These are phyloP conservation scores for Neopestalotiopsis sp. DNA, from an alignment of 2,329 filamentous ascomycete species.

Conservation along the genomic window DNA sequence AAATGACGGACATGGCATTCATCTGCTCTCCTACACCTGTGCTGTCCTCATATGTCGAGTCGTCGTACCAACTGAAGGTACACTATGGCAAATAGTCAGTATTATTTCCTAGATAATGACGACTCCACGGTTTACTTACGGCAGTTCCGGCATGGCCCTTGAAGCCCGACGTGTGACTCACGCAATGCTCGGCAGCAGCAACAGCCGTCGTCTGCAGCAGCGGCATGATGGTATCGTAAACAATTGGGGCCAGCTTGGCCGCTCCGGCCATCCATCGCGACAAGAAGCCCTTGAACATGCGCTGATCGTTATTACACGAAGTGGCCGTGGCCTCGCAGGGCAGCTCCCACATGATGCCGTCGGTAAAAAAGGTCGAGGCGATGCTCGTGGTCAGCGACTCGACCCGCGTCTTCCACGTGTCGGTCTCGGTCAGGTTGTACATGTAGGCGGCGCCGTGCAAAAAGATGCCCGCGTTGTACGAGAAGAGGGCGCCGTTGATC, in stretches of 20 bases:
- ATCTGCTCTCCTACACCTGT: constrained; percentile 61
- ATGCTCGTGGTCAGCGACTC: constrained; percentile 48
- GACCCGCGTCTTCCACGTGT: constrained; percentile 50
- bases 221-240: constrained; percentile 27
- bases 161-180: constrained; percentile 25
- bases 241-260: constrained; percentile 36
- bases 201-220: constrained; percentile 37
- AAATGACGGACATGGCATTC: constrained; percentile 56
- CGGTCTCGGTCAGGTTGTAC: constrained; percentile 43
- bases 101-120: too few species aligned
- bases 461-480: constrained; percentile 38
- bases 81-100: constrained; percentile 39
- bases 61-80: constrained; percentile 55
- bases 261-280: constrained; percentile 53
- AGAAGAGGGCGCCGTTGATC: constrained; percentile 34
- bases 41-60: constrained; percentile 51
- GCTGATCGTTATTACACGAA: constrained; percentile 38
- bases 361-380: constrained; percentile 47
- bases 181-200: constrained; percentile 41
- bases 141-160: constrained; percentile 38
- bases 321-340: constrained; percentile 55
- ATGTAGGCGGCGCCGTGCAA: constrained; percentile 43
- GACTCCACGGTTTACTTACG: neutral
- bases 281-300: constrained; percentile 44
- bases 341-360: constrained; percentile 57